phyloP scores from a whole-genome alignment of 441 rosid species.

The Populus trichocarpa region DNA sequence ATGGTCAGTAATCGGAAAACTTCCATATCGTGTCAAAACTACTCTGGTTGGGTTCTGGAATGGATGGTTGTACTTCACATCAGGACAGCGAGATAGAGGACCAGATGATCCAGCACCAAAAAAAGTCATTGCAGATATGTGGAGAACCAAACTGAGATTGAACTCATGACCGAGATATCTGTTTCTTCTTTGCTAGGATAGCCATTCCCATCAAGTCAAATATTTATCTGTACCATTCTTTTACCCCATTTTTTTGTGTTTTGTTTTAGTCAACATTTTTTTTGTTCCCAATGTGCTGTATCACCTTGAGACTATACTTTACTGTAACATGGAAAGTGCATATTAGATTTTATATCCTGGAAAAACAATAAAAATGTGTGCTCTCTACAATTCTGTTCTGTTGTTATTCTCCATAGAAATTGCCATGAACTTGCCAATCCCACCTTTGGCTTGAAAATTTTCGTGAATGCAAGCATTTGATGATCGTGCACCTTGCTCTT shows the following conservation, averaged over 20 bases:
- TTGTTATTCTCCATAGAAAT: not conserved
- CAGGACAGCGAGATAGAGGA: conserved; percentile 95
- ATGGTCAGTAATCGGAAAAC: conserved; percentile 86
- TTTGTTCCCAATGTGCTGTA: not conserved
- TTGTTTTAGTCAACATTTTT: not conserved
- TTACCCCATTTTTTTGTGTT: not conserved
- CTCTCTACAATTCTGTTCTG: not conserved
- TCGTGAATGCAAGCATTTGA: not conserved
- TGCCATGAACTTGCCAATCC: not conserved
- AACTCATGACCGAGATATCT: conserved; percentile 17
- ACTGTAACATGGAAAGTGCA: not conserved
- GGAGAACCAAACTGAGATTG: conserved; percentile 85
- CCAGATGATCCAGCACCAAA: conserved; percentile 71
- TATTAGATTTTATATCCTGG: not conserved
- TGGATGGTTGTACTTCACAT: conserved; percentile 85
- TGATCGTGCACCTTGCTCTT: not conserved
- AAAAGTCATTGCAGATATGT: conserved; percentile 82
- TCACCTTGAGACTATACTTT: not conserved
- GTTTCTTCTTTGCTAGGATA: not conserved
- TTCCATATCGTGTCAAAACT: conserved; percentile 91
- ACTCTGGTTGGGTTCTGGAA: conserved; percentile 79
- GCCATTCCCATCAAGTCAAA: not conserved
- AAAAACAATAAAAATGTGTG: not conserved
- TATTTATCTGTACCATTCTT: not conserved
- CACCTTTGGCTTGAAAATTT: not conserved